Evolutionary conservation across 768 basidiomycete genomes (phyloP).

Genomic region (Boletus speciosus): DNA sequence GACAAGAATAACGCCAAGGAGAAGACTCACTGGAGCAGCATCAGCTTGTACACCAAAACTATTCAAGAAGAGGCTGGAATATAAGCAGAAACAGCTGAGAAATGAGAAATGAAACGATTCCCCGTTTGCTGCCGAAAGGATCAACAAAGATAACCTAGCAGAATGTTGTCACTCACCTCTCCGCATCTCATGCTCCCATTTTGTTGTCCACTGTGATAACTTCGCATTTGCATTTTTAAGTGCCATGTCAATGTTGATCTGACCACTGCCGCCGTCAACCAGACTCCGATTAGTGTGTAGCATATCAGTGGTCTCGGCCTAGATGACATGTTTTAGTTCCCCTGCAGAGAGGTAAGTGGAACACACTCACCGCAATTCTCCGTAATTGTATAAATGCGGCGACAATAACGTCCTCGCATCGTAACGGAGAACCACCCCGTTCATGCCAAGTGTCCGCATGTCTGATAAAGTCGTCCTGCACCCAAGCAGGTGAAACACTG

Average conservation of each 20-base stretch:
- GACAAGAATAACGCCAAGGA: constrained; percentile 1
- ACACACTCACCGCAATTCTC: constrained; percentile 63
- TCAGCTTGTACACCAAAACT: constrained; percentile 75
- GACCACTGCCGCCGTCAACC: constrained; percentile 44
- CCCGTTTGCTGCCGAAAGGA: constrained; percentile 51
- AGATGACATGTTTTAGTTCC: constrained; percentile 6
- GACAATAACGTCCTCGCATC: constrained; percentile 80
- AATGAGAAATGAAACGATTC: constrained; percentile 75
- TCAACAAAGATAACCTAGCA: not conserved
- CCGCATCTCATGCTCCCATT: constrained; percentile 72
- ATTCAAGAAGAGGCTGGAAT: constrained; percentile 80
- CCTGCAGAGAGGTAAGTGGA: not conserved
- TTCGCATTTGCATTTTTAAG: constrained; percentile 70
- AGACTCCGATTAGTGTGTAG: constrained; percentile 54
- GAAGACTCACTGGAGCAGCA: constrained; percentile 48
- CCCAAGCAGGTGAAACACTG: constrained; percentile 9
- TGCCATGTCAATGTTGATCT: constrained; percentile 71
- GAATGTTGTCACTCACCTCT: constrained; percentile 43
- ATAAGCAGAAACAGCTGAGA: constrained; percentile 70
- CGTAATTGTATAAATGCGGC: constrained; percentile 75
- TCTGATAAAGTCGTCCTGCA: constrained; percentile 66
- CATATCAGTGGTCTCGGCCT: constrained; percentile 80
- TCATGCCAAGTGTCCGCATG: constrained; percentile 71
- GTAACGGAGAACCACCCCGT: constrained; percentile 45
- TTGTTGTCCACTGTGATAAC: constrained; percentile 67